These are phyloP conservation scores for Mallotus nudiflorus DNA, from an alignment of 345 rosid genomes.

Conservation along the genomic window DNA sequence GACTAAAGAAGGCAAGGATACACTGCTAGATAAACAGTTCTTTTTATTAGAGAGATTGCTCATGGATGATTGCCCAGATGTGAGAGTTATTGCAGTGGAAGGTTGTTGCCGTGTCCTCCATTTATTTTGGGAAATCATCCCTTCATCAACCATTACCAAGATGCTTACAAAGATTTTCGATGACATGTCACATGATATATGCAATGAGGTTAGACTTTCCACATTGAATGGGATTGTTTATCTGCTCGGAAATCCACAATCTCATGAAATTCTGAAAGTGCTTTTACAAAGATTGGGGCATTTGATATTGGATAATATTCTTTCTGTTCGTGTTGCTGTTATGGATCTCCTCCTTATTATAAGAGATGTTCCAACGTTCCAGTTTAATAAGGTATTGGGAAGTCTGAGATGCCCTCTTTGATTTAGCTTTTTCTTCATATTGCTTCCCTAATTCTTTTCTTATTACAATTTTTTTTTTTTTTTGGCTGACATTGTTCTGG, in stretches of 20 bases:
- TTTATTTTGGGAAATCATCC: slow-evolving; percentile 93
- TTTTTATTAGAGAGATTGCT: slow-evolving; percentile 75
- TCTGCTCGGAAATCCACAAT: slow-evolving; percentile 87
- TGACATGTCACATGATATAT: slow-evolving; percentile 70
- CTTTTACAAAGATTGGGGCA: slow-evolving; percentile 76
- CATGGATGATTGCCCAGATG: slow-evolving; percentile 81
- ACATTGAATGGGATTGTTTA: slow-evolving; percentile 73
- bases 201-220: slow-evolving; percentile 84
- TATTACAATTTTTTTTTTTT: slow-evolving; percentile 15
- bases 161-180: slow-evolving; percentile 56
- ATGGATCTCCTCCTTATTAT: slow-evolving; percentile 75
- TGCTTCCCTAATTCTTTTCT: not conserved
- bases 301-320: slow-evolving; percentile 59
- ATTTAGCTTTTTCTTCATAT: not conserved
- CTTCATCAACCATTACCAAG: slow-evolving; percentile 79
- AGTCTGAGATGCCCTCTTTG: slow-evolving; percentile 6
- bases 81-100: slow-evolving; percentile 92
- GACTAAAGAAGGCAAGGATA: slow-evolving; percentile 84
- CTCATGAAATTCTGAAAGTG: slow-evolving; percentile 89
- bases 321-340: slow-evolving; percentile 62
- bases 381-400: slow-evolving; percentile 74
- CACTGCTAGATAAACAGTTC: slow-evolving; percentile 78
- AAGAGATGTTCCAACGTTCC: slow-evolving; percentile 66
- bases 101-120: slow-evolving; percentile 84
- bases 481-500: slow-evolving; percentile 17